Conservation (phyloP, 108 stramenopile genomes). For the Nannochloropsis gaditana region DNA sequence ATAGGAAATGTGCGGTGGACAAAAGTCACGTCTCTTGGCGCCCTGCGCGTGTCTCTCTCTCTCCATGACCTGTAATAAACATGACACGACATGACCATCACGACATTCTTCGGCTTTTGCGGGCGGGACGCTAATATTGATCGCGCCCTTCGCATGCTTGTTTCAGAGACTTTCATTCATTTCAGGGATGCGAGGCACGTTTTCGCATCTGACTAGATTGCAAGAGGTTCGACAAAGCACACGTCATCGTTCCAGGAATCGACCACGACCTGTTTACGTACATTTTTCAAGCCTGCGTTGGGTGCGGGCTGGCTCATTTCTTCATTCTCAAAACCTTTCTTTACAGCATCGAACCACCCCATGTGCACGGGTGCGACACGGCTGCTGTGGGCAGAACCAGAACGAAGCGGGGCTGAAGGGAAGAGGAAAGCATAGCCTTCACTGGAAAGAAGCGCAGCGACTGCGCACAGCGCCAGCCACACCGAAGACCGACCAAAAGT, state of each 20-base stretch:
- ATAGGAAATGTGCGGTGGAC: no score
- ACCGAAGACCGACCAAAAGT: background rate
- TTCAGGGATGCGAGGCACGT: no score
- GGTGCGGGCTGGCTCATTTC: background rate
- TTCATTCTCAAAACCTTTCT: slow-evolving; percentile 29
- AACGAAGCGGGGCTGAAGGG: background rate
- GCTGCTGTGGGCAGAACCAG: background rate
- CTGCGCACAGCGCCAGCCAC: background rate
- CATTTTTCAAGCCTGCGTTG: slow-evolving; percentile 24
- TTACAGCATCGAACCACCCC: slow-evolving; percentile 21
- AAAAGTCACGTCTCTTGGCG: no score
- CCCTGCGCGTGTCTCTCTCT: no score
- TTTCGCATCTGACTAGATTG: no score
- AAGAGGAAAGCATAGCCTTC: background rate
- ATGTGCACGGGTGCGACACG: slow-evolving; percentile 15
- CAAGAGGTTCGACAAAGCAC: no score
- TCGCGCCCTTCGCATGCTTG: no score
- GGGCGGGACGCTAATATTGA: no score
- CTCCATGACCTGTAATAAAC: no score
- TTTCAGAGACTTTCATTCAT: no score
- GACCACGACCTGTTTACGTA: slow-evolving; percentile 11
- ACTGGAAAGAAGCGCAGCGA: background rate
- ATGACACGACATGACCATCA: no score
- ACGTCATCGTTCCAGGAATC: background rate
- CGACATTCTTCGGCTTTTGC: no score